phyloP scores from a whole-genome alignment of 768 basidiomycete genomes.

The Gloeopeniophorella convolvens region DNA sequence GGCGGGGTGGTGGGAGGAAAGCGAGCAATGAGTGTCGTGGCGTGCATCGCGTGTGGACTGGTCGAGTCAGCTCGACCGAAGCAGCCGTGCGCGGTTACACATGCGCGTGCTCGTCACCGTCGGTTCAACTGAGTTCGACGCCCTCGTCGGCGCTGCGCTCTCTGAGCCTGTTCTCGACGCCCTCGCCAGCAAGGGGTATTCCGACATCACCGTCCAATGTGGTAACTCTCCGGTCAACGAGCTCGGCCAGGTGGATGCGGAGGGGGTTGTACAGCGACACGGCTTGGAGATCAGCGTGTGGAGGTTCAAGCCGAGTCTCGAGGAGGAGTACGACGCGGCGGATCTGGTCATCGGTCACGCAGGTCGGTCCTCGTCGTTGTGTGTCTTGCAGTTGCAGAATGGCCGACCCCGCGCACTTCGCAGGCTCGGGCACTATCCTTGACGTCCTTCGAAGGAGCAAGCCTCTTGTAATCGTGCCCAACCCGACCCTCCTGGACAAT shows the following conservation, averaged over 20 bases:
- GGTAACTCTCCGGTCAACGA: conserved; percentile 56
- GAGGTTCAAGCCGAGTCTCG: conserved; percentile 69
- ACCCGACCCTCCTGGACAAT: conserved; percentile 82
- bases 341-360: conserved; percentile 91
- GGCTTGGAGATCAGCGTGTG: conserved; percentile 58
- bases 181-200: conserved; percentile 51
- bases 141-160: conserved; percentile 56
- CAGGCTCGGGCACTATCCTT: conserved; percentile 93
- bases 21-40: not conserved
- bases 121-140: conserved; percentile 83
- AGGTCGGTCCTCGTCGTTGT: conserved; percentile 42
- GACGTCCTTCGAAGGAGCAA: conserved; percentile 73
- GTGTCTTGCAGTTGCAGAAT: not conserved
- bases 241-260: conserved; percentile 20
- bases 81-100: not conserved
- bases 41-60: not conserved
- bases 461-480: conserved; percentile 83
- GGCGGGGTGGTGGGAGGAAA: conserved; percentile 2
- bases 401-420: not conserved
- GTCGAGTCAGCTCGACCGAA: not conserved
- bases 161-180: conserved; percentile 50
- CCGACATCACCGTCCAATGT: conserved; percentile 63
- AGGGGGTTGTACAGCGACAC: conserved; percentile 22
- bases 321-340: conserved; percentile 54
- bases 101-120: conserved; percentile 70